Evolutionary conservation across 73 alveolate species (phyloP).

Genomic region (Blepharisma japonicum): DNA sequence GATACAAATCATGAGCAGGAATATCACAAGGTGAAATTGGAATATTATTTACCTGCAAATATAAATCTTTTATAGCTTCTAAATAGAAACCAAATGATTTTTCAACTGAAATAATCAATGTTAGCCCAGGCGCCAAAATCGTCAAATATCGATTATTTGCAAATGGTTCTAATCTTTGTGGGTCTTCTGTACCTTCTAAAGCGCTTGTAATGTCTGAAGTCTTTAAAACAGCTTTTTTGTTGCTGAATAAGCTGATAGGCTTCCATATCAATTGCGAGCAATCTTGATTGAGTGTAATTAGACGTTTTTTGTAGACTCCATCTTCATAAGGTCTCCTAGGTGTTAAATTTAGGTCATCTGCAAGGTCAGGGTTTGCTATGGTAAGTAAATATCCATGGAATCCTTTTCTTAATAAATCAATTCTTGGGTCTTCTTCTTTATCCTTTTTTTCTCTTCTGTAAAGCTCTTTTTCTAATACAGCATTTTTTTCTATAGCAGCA

Average conservation of each 20-base stretch:
- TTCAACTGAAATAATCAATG: background rate
- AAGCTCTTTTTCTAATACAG: background rate
- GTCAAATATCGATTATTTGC: background rate
- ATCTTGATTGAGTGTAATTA: background rate
- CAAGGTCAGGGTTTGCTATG: background rate
- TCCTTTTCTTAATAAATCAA: background rate
- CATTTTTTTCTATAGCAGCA: background rate
- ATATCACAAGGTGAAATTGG: background rate
- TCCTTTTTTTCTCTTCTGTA: no score
- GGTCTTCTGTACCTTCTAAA: conserved; percentile 27
- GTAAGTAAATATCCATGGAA: conserved; percentile 11
- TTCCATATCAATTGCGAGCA: background rate
- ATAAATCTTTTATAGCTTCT: background rate
- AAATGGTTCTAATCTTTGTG: background rate
- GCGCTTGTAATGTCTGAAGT: background rate
- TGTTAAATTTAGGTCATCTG: conserved; percentile 1
- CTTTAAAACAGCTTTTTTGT: background rate
- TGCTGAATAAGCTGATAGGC: background rate
- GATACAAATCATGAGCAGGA: background rate
- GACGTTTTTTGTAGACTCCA: conserved; percentile 29
- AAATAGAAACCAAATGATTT: background rate
- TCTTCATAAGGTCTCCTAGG: conserved; percentile 22
- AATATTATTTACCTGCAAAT: background rate
- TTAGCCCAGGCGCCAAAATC: background rate
- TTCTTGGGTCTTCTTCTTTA: no score